Conservation (phyloP, 495 filamentous ascomycete species). For the Talaromyces stipitatus region DNA sequence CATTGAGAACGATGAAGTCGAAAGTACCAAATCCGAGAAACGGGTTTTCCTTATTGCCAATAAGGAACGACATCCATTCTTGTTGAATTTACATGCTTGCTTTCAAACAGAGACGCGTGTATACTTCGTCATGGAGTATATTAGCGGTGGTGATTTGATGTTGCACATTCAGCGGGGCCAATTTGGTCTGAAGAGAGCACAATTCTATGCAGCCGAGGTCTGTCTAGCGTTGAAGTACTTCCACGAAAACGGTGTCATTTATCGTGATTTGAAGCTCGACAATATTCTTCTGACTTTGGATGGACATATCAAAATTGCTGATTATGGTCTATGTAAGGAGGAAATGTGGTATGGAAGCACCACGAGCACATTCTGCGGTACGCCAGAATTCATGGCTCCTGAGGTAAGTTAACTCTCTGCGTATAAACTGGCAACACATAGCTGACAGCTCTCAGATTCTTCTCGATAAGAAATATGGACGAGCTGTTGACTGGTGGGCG, state of each 20-base stretch:
- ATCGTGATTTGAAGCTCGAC: slow-evolving; percentile 98
- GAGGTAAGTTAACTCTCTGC: slow-evolving; percentile 54
- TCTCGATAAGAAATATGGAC: slow-evolving; percentile 95
- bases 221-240: slow-evolving; percentile 98
- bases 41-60: slow-evolving; percentile 95
- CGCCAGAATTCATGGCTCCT: slow-evolving; percentile 98
- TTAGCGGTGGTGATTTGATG: slow-evolving; percentile 98
- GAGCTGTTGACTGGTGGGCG: slow-evolving; percentile 99
- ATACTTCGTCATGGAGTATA: slow-evolving; percentile 99
- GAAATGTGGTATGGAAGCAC: slow-evolving; percentile 99
- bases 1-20: slow-evolving; percentile 99
- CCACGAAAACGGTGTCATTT: slow-evolving; percentile 98
- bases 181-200: slow-evolving; percentile 91
- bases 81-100: slow-evolving; percentile 92
- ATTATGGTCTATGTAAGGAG: slow-evolving; percentile 99
- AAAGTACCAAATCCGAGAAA: slow-evolving; percentile 96
- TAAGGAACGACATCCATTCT: slow-evolving; percentile 94
- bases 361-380: slow-evolving; percentile 98
- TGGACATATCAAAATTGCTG: slow-evolving; percentile 96
- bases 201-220: slow-evolving; percentile 99
- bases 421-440: slow-evolving; percentile 7
- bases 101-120: slow-evolving; percentile 99
- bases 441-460: slow-evolving; percentile 59
- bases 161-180: slow-evolving; percentile 95
- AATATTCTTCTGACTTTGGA: slow-evolving; percentile 95